Evolutionary conservation across 257 asterid species (phyloP).

Genomic region (Solanum pimpinellifolium): DNA sequence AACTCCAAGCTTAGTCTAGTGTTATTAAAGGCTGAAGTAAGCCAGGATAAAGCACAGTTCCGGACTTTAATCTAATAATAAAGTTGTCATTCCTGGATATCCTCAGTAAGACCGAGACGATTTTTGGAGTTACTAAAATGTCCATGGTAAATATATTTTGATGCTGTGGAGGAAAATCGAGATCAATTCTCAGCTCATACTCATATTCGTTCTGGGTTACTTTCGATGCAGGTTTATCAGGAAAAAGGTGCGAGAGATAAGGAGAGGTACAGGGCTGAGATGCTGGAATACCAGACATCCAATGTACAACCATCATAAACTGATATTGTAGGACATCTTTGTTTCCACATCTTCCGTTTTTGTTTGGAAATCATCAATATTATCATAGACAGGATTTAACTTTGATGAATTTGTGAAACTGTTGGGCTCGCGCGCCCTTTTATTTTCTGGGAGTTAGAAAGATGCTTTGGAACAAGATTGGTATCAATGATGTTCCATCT

Average conservation of each 20-base stretch:
- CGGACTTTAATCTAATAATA: neutral
- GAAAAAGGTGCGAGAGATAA: slow-evolving; percentile 73
- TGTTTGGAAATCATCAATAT: neutral
- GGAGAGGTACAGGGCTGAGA: slow-evolving; percentile 78
- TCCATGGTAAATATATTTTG: neutral
- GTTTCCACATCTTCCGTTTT: neutral
- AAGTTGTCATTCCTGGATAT: neutral
- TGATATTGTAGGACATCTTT: neutral
- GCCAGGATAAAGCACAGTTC: neutral
- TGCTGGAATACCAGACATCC: slow-evolving; percentile 67
- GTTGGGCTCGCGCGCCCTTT: neutral
- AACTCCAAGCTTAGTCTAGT: neutral
- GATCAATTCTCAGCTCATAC: neutral
- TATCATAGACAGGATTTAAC: neutral
- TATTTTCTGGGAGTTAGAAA: neutral
- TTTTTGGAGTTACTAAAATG: neutral
- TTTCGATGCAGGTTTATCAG: slow-evolving; percentile 62
- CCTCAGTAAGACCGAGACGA: neutral
- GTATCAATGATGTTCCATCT: neutral
- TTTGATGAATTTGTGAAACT: neutral
- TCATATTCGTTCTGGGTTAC: neutral
- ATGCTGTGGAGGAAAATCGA: neutral
- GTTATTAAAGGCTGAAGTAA: neutral
- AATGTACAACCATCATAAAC: slow-evolving; percentile 15
- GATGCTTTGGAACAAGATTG: neutral